Evolutionary conservation across 768 basidiomycete genomes (phyloP).

Genomic region (Rhodocollybia butyracea): DNA sequence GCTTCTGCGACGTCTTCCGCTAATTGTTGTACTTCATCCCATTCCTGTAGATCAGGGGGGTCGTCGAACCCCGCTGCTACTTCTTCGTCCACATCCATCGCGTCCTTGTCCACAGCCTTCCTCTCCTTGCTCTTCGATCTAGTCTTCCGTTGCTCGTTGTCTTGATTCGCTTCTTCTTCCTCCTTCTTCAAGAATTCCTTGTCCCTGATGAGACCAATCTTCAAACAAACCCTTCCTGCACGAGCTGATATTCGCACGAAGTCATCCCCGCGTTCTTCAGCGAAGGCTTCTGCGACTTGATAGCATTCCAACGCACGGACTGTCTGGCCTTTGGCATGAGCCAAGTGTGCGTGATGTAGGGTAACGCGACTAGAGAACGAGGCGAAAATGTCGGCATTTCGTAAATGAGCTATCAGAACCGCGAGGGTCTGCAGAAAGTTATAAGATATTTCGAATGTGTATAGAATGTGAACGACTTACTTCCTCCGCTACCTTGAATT

Average conservation of each 20-base stretch:
- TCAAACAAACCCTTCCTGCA: constrained; percentile 1
- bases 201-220: neutral
- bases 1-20: constrained; percentile 36
- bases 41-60: constrained; percentile 15
- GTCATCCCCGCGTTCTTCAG: constrained; percentile 12
- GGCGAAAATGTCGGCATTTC: constrained; percentile 47
- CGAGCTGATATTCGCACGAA: constrained; percentile 1
- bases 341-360: constrained; percentile 69
- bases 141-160: neutral
- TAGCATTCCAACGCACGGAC: constrained; percentile 61
- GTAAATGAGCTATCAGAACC: constrained; percentile 57
- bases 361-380: constrained; percentile 60
- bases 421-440: constrained; percentile 33
- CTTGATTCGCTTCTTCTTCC: neutral
- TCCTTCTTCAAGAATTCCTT: constrained; percentile 3
- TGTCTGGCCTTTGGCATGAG: constrained; percentile 57
- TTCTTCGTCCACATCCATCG: constrained; percentile 1
- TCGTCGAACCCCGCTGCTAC: constrained; percentile 13
- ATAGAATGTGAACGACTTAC: constrained; percentile 29
- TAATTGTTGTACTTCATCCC: constrained; percentile 26
- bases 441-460: neutral
- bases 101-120: neutral
- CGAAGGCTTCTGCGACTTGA: constrained; percentile 53
- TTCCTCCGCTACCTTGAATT: constrained; percentile 60
- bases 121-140: constrained; percentile 8